Percentiles rank a stretch among this genome's conserved stretches.
These are phyloP conservation scores for Austroboletus eburneus DNA, from an alignment of 768 basidiomycete genomes.

Conservation along the genomic window DNA sequence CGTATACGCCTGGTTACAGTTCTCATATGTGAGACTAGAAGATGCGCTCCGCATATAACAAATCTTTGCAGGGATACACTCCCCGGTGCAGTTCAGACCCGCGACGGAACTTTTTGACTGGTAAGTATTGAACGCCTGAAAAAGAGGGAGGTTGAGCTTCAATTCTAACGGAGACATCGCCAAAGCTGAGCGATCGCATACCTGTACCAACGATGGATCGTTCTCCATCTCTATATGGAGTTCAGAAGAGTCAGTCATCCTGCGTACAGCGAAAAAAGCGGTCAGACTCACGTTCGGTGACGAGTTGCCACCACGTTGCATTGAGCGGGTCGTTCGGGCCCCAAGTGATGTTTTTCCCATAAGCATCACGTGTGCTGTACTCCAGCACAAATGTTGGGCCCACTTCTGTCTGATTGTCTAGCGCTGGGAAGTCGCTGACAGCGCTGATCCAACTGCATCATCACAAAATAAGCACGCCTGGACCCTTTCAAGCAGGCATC, in stretches of 20 bases:
- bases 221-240: constrained; percentile 21
- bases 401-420: constrained; percentile 50
- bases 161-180: too few species aligned
- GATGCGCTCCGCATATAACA: constrained; percentile 75
- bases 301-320: constrained; percentile 76
- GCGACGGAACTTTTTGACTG: constrained; percentile 65
- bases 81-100: constrained; percentile 49
- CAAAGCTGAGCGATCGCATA: constrained; percentile 1
- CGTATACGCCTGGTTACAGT: constrained; percentile 59
- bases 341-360: constrained; percentile 55
- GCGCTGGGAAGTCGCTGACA: constrained; percentile 50
- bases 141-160: neutral
- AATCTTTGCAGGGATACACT: constrained; percentile 57
- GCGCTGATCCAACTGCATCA: constrained; percentile 55
- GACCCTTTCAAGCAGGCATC: neutral
- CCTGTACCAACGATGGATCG: constrained; percentile 20
- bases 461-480: neutral
- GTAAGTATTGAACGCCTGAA: constrained; percentile 55
- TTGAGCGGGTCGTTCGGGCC: constrained; percentile 60
- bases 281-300: constrained; percentile 54
- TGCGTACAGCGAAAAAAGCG: neutral
- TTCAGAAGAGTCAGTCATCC: neutral
- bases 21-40: constrained; percentile 50
- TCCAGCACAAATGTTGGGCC: constrained; percentile 60
- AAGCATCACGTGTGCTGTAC: constrained; percentile 66